Percentiles rank a stretch among this genome's conserved stretches.
phyloP scores from a whole-genome alignment of 179 eudicot species.

The Actinidia arguta region DNA sequence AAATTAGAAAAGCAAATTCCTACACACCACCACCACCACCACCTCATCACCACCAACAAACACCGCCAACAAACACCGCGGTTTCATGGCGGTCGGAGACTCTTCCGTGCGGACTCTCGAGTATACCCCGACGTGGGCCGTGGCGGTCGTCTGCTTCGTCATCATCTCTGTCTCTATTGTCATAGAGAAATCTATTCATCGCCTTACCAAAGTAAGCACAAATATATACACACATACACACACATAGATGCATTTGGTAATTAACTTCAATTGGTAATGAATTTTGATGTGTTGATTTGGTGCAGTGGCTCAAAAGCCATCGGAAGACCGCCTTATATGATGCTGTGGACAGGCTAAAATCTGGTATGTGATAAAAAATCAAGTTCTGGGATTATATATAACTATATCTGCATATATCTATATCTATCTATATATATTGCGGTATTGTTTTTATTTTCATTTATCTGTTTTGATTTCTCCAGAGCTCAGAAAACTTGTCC shows the following conservation, averaged over 20 bases:
- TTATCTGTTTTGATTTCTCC: no score
- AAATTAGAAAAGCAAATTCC: not conserved
- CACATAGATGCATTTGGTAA: not conserved
- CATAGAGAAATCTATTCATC: conserved; percentile 33
- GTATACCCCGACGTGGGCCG: conserved; percentile 46
- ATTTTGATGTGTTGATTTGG: not conserved
- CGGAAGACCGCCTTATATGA: conserved; percentile 22
- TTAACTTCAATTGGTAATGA: no score
- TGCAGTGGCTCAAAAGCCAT: conserved; percentile 32
- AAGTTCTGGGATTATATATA: not conserved
- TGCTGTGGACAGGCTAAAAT: conserved; percentile 34
- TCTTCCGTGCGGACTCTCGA: conserved; percentile 14
- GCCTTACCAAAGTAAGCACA: conserved; percentile 28
- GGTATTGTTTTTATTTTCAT: no score
- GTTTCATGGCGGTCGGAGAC: conserved; percentile 22
- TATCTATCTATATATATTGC: no score
- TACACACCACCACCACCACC: not conserved
- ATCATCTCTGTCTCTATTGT: conserved; percentile 30
- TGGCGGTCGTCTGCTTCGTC: conserved; percentile 31
- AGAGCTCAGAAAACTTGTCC: no score
- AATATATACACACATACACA: not conserved
- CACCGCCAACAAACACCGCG: not conserved
- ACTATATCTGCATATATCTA: not conserved
- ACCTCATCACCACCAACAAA: not conserved
- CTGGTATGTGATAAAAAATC: conserved; percentile 16